These are phyloP conservation scores for Trichomonas vaginalis DNA, from an alignment of 208 protist genomes.

Conservation along the genomic window DNA sequence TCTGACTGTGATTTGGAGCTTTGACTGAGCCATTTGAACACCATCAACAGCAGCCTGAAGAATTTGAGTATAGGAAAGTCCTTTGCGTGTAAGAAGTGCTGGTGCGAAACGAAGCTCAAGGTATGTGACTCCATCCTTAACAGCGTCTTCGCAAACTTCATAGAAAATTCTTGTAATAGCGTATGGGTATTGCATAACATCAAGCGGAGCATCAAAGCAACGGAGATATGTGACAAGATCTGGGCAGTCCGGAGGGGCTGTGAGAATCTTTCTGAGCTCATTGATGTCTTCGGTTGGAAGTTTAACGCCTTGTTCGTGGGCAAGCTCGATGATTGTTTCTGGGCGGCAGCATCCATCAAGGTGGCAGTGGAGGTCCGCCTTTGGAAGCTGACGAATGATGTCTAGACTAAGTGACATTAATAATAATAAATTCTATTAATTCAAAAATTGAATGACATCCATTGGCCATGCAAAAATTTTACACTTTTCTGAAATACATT, in stretches of 20 bases:
- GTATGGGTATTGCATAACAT: background rate
- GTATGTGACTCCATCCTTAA: background rate
- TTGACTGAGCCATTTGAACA: background rate
- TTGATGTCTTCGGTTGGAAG: background rate
- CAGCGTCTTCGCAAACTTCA: conserved; percentile 11
- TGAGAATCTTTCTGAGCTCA: background rate
- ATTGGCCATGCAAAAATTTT: too few species aligned
- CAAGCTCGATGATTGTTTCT: background rate
- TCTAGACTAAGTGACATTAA: background rate
- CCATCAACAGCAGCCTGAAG: background rate
- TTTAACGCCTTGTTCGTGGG: background rate
- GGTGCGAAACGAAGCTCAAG: background rate
- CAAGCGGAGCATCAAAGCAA: background rate
- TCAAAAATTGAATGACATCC: background rate
- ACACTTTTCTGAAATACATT: too few species aligned
- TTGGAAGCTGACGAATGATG: background rate
- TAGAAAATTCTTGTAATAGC: conserved; percentile 13
- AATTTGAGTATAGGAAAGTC: background rate
- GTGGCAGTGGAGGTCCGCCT: conserved; percentile 18
- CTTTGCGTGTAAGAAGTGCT: background rate
- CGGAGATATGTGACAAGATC: background rate
- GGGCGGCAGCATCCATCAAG: background rate
- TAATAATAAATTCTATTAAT: background rate
- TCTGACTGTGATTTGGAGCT: background rate
- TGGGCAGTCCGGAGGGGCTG: background rate